Base-by-base conservation (phyloP, 73 alveolate genomes). In the Effrenium voratum region DNA sequence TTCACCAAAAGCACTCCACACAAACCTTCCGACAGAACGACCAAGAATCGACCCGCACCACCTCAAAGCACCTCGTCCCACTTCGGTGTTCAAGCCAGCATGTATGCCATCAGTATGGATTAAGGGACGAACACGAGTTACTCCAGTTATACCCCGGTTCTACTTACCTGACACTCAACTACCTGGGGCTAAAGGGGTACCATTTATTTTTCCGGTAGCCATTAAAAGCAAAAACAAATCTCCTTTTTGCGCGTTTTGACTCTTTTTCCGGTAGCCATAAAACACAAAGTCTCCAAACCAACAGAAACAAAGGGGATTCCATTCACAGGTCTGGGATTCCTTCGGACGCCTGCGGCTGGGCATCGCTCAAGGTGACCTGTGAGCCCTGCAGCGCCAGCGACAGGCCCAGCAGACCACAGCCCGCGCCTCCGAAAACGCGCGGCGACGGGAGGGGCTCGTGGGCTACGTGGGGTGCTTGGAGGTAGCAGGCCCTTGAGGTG, bases 321-420 rank as follows among this genome's bases (percentile, higher is more conserved):
- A 57, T 22, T 2, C 28, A 2, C 16, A 57, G 72, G 68, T 15
- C 22, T 22, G 68, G 72, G n/a, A 57, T 57, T 57, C 72, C n/a
- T 22, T 57, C 5, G 34, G 84, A 40, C 55, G 34, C 52, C 59
- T 57, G 81, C 66, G 55, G 63, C 94, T 86, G 83, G 68, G 66
- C 45, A 75, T 44, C 83, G 70, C 63, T 57, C 50, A 86, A 79
- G 22, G 87, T 70, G 87, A 43, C 87, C 22, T 4, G 77, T 36
- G 44, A 75, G 36, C 87, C 97, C 47, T 73, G 73, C 55, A 90
- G 43, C 22, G 76, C 97, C 73, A 90, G 57, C n/a, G 87, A 86
- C 6, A 90, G 86, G 32, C 97, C 97, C 97, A 90, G 32, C 57
- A 90, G 32, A 13, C 97, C 97, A 41, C 87, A 68, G 38, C 97